Evolutionary conservation across 169 alveolate genomes (phyloP).

Genomic region (Cryptosporidium sp.): DNA sequence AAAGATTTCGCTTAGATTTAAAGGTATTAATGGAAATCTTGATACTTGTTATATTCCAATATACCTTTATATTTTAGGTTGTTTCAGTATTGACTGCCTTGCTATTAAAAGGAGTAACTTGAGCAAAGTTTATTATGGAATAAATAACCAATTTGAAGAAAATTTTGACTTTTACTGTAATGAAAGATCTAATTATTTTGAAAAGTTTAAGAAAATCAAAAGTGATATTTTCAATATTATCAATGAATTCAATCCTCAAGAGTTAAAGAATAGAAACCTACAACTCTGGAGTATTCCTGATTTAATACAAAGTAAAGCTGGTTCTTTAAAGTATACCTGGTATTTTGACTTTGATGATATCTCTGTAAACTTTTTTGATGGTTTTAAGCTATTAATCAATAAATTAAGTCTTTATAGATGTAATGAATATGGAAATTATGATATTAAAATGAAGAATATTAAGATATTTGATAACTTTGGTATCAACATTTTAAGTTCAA

Average conservation of each 20-base stretch:
- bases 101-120: constrained; percentile 19
- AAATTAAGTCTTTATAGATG: constrained; percentile 48
- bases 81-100: constrained; percentile 22
- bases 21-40: constrained; percentile 9
- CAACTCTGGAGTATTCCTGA: constrained; percentile 27
- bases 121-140: constrained; percentile 42
- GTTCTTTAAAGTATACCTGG: constrained; percentile 45
- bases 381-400: constrained; percentile 1
- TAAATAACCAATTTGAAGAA: constrained; percentile 38
- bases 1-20: constrained; percentile 19
- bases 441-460: constrained; percentile 4
- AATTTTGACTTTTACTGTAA: constrained; percentile 35
- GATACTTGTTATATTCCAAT: constrained; percentile 18
- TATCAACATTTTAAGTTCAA: background rate
- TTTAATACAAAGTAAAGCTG: background rate
- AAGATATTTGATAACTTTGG: constrained; percentile 1
- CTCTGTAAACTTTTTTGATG: background rate
- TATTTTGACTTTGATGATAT: constrained; percentile 50
- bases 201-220: constrained; percentile 2
- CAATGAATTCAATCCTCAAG: background rate
- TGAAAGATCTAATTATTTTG: background rate
- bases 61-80: constrained; percentile 15
- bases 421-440: constrained; percentile 68
- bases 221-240: background rate
- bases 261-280: background rate